These are phyloP conservation scores for Trichoderma semiorbis DNA, from an alignment of 2,329 filamentous ascomycete species.

Conservation along the genomic window DNA sequence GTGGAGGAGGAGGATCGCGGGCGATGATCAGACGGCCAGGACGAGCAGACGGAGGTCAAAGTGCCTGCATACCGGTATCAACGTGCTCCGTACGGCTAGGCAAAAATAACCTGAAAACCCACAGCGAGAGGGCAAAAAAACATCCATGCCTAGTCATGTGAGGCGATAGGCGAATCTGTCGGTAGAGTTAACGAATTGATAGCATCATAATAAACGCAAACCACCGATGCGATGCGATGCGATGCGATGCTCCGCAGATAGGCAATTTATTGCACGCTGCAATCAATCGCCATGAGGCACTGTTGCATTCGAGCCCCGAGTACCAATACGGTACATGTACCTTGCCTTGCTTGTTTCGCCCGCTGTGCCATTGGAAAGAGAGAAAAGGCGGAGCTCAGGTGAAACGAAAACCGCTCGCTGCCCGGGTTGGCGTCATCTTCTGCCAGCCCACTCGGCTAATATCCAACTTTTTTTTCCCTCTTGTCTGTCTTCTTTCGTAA, in stretches of 20 bases:
- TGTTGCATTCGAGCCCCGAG: neutral
- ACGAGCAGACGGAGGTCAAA: neutral
- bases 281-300: conserved; percentile 11
- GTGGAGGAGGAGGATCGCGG: neutral
- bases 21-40: neutral
- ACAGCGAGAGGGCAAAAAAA: neutral
- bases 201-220: neutral
- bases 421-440: neutral
- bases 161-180: neutral
- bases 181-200: neutral
- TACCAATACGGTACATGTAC: neutral
- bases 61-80: neutral
- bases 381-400: neutral
- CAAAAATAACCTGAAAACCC: neutral
- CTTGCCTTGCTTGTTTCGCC: neutral
- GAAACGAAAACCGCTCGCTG: neutral
- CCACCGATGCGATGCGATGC: neutral
- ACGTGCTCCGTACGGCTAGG: neutral
- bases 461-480: neutral
- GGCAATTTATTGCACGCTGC: neutral
- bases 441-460: conserved; percentile 9
- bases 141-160: neutral
- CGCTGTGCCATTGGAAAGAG: neutral
- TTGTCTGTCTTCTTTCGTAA: neutral
- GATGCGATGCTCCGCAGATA: conserved; percentile 8